Evolutionary conservation across 1,284 basidiomycete species (phyloP).

Genomic region (Fomes fomentarius): DNA sequence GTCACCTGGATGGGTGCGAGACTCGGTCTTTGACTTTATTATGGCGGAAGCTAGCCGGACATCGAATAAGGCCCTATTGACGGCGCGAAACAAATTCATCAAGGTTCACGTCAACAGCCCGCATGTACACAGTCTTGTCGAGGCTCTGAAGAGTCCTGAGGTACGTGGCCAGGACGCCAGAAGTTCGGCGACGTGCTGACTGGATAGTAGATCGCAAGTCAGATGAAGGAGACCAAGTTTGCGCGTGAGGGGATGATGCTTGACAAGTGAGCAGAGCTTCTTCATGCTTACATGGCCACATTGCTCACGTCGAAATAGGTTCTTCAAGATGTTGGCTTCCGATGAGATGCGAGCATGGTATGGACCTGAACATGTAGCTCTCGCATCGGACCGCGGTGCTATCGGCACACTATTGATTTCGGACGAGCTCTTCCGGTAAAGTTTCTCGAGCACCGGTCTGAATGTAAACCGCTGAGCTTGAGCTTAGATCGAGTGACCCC

Average conservation of each 20-base stretch:
- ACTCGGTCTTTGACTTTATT: constrained; percentile 88
- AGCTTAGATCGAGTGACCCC: constrained; percentile 68
- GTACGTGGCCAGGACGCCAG: constrained; percentile 43
- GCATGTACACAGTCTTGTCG: constrained; percentile 95
- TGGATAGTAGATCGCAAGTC: constrained; percentile 58
- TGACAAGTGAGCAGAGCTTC: constrained; percentile 65
- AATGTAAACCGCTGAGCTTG: background rate
- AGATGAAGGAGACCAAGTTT: constrained; percentile 97
- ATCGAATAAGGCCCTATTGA: constrained; percentile 83
- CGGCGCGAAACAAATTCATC: constrained; percentile 82
- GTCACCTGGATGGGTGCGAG: constrained; percentile 94
- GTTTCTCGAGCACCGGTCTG: too few relatives aligned
- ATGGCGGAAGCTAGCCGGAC: constrained; percentile 80
- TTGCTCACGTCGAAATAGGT: constrained; percentile 50
- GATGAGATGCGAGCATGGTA: constrained; percentile 99
- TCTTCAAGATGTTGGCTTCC: constrained; percentile 94
- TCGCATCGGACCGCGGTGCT: constrained; percentile 92
- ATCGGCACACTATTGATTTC: constrained; percentile 95
- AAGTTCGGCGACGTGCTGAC: constrained; percentile 1
- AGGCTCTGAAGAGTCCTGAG: constrained; percentile 94
- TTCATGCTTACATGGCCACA: background rate
- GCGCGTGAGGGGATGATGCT: constrained; percentile 91
- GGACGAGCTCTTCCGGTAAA: constrained; percentile 91
- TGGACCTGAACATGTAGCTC: constrained; percentile 90
- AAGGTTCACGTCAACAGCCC: constrained; percentile 92